phyloP scores from a whole-genome alignment of 176 grass and related monocot genomes.

The Rhynchospora pubera region DNA sequence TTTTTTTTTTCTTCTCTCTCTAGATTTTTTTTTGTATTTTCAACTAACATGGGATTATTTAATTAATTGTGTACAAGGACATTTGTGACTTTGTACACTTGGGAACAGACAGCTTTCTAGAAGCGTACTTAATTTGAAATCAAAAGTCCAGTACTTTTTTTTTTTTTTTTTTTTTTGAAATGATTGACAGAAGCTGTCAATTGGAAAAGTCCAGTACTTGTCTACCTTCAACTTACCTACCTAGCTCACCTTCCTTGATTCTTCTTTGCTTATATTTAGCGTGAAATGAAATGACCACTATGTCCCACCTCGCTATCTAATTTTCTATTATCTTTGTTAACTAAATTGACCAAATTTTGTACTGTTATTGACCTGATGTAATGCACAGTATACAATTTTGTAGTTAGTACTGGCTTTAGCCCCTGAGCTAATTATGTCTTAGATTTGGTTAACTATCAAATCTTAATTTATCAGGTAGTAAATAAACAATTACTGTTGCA shows the following conservation, averaged over 20 bases:
- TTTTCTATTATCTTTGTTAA: neutral
- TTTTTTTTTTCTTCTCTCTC: neutral
- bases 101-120: neutral
- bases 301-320: neutral
- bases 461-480: conserved; percentile 15
- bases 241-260: neutral
- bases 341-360: neutral
- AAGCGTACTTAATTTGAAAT: neutral
- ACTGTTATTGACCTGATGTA: neutral
- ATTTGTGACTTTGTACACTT: neutral
- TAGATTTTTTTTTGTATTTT: neutral
- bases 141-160: neutral
- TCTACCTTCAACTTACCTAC: neutral
- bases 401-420: neutral
- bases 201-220: neutral
- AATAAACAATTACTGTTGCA: conserved; percentile 32
- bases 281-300: neutral
- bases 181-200: too few relatives aligned
- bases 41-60: neutral
- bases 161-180: too few relatives aligned
- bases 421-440: neutral
- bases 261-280: neutral
- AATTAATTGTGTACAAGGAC: neutral
- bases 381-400: neutral
- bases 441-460: neutral